These are phyloP conservation scores for Fusarium nurragi DNA, from an alignment of 2,329 filamentous ascomycete species.

Conservation along the genomic window DNA sequence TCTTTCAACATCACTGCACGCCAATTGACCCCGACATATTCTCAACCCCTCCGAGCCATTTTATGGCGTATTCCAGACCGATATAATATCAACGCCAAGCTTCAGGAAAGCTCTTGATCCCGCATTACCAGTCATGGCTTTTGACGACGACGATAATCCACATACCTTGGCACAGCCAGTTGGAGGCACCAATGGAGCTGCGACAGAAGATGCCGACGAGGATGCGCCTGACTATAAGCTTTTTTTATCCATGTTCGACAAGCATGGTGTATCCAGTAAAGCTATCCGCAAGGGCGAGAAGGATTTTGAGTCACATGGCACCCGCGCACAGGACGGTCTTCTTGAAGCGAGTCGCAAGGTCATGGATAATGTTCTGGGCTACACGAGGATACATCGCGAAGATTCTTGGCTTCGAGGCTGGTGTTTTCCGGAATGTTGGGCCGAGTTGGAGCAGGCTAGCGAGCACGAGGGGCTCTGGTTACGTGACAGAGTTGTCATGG, in stretches of 20 bases:
- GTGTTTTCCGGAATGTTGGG: slow-evolving; percentile 74
- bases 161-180: slow-evolving; percentile 30
- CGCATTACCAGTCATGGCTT: slow-evolving; percentile 50
- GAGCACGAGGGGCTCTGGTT: slow-evolving; percentile 47
- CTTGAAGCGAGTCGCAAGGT: slow-evolving; percentile 84
- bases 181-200: slow-evolving; percentile 43
- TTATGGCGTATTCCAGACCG: not conserved
- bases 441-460: slow-evolving; percentile 29
- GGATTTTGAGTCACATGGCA: slow-evolving; percentile 95
- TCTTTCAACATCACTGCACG: slow-evolving; percentile 24
- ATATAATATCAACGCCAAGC: not conserved
- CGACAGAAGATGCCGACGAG: slow-evolving; percentile 72
- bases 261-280: slow-evolving; percentile 62
- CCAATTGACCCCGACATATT: not conserved
- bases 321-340: slow-evolving; percentile 78
- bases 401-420: slow-evolving; percentile 74
- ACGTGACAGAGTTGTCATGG: slow-evolving; percentile 67
- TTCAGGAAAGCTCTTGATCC: not conserved
- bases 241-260: slow-evolving; percentile 63
- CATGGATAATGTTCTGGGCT: slow-evolving; percentile 87
- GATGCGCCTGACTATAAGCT: slow-evolving; percentile 89
- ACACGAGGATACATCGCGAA: slow-evolving; percentile 77
- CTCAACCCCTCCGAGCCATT: not conserved
- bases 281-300: slow-evolving; percentile 93
- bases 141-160: slow-evolving; percentile 57